Conservation (phyloP, 83 land plant genomes). For the Picea engelmannii region DNA sequence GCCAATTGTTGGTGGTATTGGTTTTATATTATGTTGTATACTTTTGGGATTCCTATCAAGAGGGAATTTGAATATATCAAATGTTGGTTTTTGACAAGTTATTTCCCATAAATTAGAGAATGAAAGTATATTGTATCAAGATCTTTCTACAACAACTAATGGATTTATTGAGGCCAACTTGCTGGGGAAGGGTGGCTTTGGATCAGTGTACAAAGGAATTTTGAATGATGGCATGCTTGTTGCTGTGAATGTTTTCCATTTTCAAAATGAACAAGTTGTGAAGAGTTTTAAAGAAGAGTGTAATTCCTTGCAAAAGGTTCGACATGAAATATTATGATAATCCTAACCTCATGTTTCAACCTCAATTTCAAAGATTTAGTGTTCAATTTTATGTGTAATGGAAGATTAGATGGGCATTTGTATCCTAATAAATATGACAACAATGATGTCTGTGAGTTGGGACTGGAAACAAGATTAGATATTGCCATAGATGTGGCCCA, state of each 20-base stretch:
- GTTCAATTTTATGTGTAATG: constrained; percentile 17
- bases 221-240: neutral
- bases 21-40: neutral
- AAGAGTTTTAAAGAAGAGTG: constrained; percentile 26
- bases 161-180: constrained; percentile 17
- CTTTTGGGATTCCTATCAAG: neutral
- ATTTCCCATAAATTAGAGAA: neutral
- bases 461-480: neutral
- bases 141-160: constrained; percentile 13
- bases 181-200: constrained; percentile 16
- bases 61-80: neutral
- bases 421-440: neutral
- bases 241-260: constrained; percentile 22
- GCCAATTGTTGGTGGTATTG: no score
- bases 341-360: constrained; percentile 11
- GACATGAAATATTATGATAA: constrained; percentile 21
- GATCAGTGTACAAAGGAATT: constrained; percentile 3
- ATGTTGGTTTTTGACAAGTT: no score
- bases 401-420: constrained; percentile 19
- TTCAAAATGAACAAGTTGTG: neutral
- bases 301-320: neutral
- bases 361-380: neutral
- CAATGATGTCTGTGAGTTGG: neutral
- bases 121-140: constrained; percentile 8
- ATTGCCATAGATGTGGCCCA: constrained; percentile 14